phyloP scores from a whole-genome alignment of 306 rosid genomes.

The Spatholobus suberectus region DNA sequence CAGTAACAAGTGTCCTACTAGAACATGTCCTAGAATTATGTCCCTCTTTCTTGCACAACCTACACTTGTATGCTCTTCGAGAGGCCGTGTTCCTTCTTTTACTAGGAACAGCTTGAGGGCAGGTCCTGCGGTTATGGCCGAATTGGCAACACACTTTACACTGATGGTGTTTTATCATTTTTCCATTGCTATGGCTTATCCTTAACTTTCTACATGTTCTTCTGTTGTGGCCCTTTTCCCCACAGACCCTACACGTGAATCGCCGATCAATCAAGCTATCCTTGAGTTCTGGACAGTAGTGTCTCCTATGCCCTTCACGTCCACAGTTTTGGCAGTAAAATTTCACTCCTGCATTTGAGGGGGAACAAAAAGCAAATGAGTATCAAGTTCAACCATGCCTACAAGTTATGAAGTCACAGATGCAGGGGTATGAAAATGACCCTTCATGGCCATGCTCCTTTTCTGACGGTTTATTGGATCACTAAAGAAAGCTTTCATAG shows the following conservation, averaged over 20 bases:
- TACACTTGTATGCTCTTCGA: constrained; percentile 59
- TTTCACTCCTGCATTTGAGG: constrained; percentile 65
- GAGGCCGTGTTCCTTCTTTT: constrained; percentile 14
- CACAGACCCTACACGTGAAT: constrained; percentile 66
- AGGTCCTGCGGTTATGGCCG: constrained; percentile 77
- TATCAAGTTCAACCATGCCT: constrained; percentile 32
- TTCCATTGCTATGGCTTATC: constrained; percentile 40
- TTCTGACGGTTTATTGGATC: constrained; percentile 86
- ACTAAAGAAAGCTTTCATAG: constrained; percentile 81
- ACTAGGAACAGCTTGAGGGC: constrained; percentile 47
- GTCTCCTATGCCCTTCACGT: constrained; percentile 87
- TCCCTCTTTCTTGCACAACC: constrained; percentile 63
- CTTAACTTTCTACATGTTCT: constrained; percentile 70
- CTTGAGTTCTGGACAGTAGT: constrained; percentile 88
- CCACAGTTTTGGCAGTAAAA: constrained; percentile 90
- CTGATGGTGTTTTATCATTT: constrained; percentile 42
- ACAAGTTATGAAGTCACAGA: constrained; percentile 14
- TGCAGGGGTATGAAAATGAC: constrained; percentile 46
- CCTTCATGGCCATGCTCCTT: constrained; percentile 92
- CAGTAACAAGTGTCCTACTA: constrained; percentile 39
- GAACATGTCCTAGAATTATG: constrained; percentile 88
- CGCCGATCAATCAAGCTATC: constrained; percentile 48
- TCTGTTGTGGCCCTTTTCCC: constrained; percentile 85
- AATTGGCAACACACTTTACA: constrained; percentile 65
- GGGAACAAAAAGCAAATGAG: background rate